Conservation (phyloP, 176 grass and related monocot species). For the Musa beccarii region DNA sequence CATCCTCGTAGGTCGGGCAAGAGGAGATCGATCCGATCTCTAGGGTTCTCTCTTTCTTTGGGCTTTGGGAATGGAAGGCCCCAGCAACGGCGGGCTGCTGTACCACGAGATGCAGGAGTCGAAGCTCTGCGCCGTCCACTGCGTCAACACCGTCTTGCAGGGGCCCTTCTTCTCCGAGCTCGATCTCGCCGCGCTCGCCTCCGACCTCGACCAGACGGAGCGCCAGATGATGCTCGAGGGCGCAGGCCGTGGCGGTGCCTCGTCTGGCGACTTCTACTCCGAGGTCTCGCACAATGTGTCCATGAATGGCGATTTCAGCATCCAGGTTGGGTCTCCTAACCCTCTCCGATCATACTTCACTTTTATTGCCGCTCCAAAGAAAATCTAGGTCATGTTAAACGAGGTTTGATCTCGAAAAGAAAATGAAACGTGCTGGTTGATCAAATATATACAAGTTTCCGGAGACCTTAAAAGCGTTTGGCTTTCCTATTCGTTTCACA, state of each 20-base stretch:
- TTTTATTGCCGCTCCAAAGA: not conserved
- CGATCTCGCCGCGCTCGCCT: constrained; percentile 88
- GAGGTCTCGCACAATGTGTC: constrained; percentile 89
- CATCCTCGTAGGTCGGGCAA: not conserved
- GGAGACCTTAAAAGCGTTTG: no score
- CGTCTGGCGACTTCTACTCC: constrained; percentile 45
- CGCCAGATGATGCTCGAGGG: constrained; percentile 70
- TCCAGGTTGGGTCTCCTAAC: constrained; percentile 43
- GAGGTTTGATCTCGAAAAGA: not conserved
- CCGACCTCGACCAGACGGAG: constrained; percentile 77
- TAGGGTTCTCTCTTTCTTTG: not conserved
- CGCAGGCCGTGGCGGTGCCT: constrained; percentile 10
- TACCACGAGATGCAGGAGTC: constrained; percentile 98
- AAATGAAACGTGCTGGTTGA: not conserved
- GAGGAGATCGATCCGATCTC: not conserved
- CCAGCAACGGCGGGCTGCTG: constrained; percentile 84
- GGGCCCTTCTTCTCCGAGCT: constrained; percentile 99
- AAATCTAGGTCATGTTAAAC: not conserved
- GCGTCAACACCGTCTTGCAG: constrained; percentile 91
- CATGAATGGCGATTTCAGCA: constrained; percentile 95
- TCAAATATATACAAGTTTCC: no score
- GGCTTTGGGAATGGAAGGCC: constrained; percentile 28
- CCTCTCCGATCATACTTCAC: not conserved
- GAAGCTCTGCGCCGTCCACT: constrained; percentile 98
- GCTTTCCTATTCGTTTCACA: no score